phyloP scores from a whole-genome alignment of 805 yeast species.

The Allodekkera sacchari region DNA sequence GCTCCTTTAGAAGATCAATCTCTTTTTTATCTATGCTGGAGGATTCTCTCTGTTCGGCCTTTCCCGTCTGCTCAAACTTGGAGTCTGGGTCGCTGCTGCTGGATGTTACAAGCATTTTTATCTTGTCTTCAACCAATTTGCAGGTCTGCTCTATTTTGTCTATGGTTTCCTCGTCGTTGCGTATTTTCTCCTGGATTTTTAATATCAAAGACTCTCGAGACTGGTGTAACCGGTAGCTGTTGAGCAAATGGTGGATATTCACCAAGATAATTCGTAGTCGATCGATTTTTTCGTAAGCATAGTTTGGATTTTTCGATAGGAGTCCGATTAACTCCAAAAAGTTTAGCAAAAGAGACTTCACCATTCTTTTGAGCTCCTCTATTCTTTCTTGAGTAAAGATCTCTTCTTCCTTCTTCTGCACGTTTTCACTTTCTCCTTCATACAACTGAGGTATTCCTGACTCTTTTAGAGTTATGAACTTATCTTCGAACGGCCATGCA shows the following conservation, averaged over 20 bases:
- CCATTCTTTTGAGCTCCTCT: slow-evolving; percentile 67
- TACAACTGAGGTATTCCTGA: slow-evolving; percentile 77
- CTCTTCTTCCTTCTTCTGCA: slow-evolving; percentile 17
- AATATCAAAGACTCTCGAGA: slow-evolving; percentile 82
- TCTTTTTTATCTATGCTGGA: neutral
- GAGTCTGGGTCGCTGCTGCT: slow-evolving; percentile 8
- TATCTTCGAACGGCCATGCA: slow-evolving; percentile 77
- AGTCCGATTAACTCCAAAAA: slow-evolving; percentile 78
- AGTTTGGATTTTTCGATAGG: slow-evolving; percentile 63
- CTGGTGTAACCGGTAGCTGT: slow-evolving; percentile 93
- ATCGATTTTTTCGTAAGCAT: slow-evolving; percentile 55
- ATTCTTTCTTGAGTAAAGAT: slow-evolving; percentile 44
- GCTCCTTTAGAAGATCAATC: neutral
- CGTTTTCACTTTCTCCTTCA: slow-evolving; percentile 8
- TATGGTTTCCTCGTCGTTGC: slow-evolving; percentile 35
- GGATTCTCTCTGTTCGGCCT: neutral
- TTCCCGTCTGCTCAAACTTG: neutral
- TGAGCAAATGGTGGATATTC: slow-evolving; percentile 85
- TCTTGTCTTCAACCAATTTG: slow-evolving; percentile 29
- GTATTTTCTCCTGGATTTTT: slow-evolving; percentile 53
- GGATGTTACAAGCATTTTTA: slow-evolving; percentile 17
- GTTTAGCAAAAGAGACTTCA: slow-evolving; percentile 71
- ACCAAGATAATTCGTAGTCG: slow-evolving; percentile 72
- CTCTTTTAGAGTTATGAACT: slow-evolving; percentile 64
- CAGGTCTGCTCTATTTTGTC: slow-evolving; percentile 33